A percentile compares a stretch with the other conserved stretches of the same genome.
Evolutionary conservation across 495 filamentous ascomycete genomes (phyloP).

Genomic region (Talaromyces liani): DNA sequence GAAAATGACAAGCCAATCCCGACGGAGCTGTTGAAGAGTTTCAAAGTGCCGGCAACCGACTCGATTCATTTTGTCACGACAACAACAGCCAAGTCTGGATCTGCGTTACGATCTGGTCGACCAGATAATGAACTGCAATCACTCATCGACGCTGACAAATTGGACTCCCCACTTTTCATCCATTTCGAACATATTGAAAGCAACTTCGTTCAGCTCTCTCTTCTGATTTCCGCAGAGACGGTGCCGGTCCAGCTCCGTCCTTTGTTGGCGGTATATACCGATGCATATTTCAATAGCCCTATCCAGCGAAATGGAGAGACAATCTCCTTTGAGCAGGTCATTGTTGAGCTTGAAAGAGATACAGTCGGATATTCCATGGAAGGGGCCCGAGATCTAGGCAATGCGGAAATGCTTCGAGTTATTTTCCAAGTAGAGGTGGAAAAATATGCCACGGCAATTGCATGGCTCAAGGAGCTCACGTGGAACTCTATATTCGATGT

Average conservation of each 20-base stretch:
- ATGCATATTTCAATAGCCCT: slow-evolving; percentile 91
- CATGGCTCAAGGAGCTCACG: slow-evolving; percentile 80
- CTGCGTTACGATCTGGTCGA: slow-evolving; percentile 61
- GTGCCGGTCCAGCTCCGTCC: slow-evolving; percentile 71
- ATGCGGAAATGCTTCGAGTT: slow-evolving; percentile 72
- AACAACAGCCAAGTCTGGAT: slow-evolving; percentile 74
- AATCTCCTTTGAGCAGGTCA: slow-evolving; percentile 85
- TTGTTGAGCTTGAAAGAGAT: slow-evolving; percentile 81
- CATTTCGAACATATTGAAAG: slow-evolving; percentile 91
- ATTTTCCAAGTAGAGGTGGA: slow-evolving; percentile 80
- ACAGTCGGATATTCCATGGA: slow-evolving; percentile 76
- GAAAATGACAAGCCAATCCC: slow-evolving; percentile 80
- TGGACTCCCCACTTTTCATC: slow-evolving; percentile 72
- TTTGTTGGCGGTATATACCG: slow-evolving; percentile 72
- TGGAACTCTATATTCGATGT: slow-evolving; percentile 84
- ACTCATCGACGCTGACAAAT: slow-evolving; percentile 60
- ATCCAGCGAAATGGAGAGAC: slow-evolving; percentile 68
- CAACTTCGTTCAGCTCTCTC: slow-evolving; percentile 76
- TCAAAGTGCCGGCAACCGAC: slow-evolving; percentile 72
- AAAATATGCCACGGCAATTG: slow-evolving; percentile 75
- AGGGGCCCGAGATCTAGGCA: slow-evolving; percentile 56
- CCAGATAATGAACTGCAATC: slow-evolving; percentile 66
- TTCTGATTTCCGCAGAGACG: slow-evolving; percentile 68
- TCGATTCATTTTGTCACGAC: slow-evolving; percentile 93
- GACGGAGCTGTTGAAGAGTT: slow-evolving; percentile 64